Conservation (phyloP, 164 flowering plant genomes). For the Pachysandra terminalis region DNA sequence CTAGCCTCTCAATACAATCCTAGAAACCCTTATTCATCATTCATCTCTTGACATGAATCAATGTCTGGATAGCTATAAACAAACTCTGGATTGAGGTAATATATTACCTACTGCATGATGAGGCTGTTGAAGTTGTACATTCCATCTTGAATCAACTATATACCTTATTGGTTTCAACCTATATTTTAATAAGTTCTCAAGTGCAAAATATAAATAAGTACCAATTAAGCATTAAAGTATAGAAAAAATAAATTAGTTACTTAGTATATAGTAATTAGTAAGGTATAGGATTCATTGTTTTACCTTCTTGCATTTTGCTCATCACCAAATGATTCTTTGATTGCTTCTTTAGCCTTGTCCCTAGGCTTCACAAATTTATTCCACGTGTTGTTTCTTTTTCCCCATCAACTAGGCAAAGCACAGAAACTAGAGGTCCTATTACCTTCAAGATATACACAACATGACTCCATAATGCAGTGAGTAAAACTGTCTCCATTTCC, state of each 20-base stretch:
- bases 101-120: slow-evolving; percentile 10
- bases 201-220: no score
- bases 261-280: no score
- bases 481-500: neutral
- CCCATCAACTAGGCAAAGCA: slow-evolving; percentile 14
- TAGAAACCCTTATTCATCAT: no score
- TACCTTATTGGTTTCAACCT: neutral
- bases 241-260: no score
- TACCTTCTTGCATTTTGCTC: no score
- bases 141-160: slow-evolving; percentile 13
- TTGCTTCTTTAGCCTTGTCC: slow-evolving; percentile 16
- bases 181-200: no score
- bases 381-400: slow-evolving; percentile 20
- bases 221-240: no score
- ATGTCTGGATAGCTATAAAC: neutral
- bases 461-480: slow-evolving; percentile 10
- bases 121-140: slow-evolving; percentile 10
- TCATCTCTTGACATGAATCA: no score
- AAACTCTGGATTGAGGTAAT: slow-evolving; percentile 8
- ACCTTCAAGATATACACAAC: slow-evolving; percentile 7
- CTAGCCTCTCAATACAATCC: no score
- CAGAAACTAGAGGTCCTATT: slow-evolving; percentile 8
- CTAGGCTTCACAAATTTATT: slow-evolving; percentile 23
- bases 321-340: no score
- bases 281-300: no score